Base-by-base conservation (phyloP, 495 filamentous ascomycete species). In the Penicillium salamii region DNA sequence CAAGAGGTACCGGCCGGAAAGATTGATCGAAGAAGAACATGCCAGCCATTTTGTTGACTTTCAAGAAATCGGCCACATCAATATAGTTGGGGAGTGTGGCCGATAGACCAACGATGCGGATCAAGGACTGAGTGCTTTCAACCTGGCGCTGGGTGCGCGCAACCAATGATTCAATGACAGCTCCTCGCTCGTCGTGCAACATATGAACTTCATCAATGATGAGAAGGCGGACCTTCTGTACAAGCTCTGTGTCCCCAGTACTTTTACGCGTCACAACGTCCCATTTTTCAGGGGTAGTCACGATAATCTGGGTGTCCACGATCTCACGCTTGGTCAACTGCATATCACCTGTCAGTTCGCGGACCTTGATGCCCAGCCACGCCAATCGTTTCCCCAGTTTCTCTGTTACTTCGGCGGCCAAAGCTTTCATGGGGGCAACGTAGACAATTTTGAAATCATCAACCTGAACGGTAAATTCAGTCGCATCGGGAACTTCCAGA, bases 141-240 rank as follows among this genome's bases (percentile, higher is more conserved):
- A 99, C 93, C 57, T 99, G 93, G 36, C 93, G 80, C 70, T 97
- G 85, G 1, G 93, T 99, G 39, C 93, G 82, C 5, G 93, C 93
- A 14, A 97, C 93, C 40, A 99, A 72, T 5, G 90, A 96, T 61
- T 99, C 93, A 40, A 99, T 78, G 9, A 99, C 95, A 5, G 93
- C 90, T 58, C 93, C 93, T 59, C 93, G 84, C 62, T 97, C 93
- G 63, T 99, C 93, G 60, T 99, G 93, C 55, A 99, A 84, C 93
- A 99, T 99, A 58, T 99, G 93, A 2, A 99, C 93, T 70, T 99
- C 93, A 67, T 99, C 93, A 60, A 99, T 96, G 54, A 99, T 97
- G 42, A 99, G 79, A 23, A 99, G 72, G 14, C 93, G 82, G 9
- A 99, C 93, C 59, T 99, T 98, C 58, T 97, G 93, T 3, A 97